Evolutionary conservation across 306 rosid species (phyloP).

Genomic region (Vicia villosa): DNA sequence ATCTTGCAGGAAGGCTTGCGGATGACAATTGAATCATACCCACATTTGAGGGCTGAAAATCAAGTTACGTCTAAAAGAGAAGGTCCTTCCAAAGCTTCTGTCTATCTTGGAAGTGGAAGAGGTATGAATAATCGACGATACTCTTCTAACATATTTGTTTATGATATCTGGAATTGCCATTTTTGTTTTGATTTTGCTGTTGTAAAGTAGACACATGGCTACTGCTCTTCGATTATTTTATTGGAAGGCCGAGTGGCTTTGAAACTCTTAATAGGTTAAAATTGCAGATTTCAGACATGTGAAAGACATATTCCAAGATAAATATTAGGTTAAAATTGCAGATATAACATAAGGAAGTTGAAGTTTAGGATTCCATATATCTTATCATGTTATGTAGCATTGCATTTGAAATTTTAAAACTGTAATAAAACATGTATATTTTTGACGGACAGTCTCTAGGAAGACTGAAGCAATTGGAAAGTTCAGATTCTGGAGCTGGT

Average conservation of each 20-base stretch:
- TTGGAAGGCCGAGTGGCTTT: conserved; percentile 14
- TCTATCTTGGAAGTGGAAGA: conserved; percentile 82
- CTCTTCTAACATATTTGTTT: conserved; percentile 15
- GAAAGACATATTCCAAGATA: conserved; percentile 17
- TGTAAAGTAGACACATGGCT: conserved; percentile 10
- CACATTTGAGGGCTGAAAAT: conserved; percentile 77
- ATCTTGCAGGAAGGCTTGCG: conserved; percentile 82
- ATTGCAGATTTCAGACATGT: neutral
- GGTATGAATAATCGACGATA: conserved; percentile 49
- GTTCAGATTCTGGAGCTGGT: conserved; percentile 13
- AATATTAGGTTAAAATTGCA: neutral
- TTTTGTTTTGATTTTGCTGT: conserved; percentile 2
- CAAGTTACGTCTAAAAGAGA: conserved; percentile 56
- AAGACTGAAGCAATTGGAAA: conserved; percentile 29
- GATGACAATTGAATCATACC: conserved; percentile 78
- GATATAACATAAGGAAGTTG: conserved; percentile 19
- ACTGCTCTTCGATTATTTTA: neutral
- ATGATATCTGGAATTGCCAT: conserved; percentile 3
- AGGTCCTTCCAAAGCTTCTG: conserved; percentile 84
- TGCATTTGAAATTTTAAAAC: conserved; percentile 32
- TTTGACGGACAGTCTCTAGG: conserved; percentile 18
- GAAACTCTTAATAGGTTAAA: conserved; percentile 8
- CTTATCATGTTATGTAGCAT: conserved; percentile 7
- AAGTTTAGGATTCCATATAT: conserved; percentile 22
- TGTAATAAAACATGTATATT: neutral